Conservation (phyloP, 2,329 filamentous ascomycete species). For the Ceratocystis variospora region DNA sequence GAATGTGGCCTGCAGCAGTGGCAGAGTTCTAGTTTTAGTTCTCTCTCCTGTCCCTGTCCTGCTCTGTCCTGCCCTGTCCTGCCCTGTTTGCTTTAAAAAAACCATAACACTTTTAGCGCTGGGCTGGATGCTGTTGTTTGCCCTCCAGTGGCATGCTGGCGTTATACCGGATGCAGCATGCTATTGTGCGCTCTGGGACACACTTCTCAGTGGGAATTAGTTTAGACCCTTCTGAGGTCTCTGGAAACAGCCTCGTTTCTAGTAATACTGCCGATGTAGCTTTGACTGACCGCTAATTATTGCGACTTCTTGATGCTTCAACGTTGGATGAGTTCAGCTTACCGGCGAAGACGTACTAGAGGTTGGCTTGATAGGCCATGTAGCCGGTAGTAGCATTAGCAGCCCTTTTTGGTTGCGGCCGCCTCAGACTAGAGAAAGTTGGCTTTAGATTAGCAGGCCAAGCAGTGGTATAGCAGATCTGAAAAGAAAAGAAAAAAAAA, state of each 20-base stretch:
- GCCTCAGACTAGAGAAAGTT: no score
- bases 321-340: no score
- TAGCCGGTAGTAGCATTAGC: no score
- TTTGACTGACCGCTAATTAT: no score
- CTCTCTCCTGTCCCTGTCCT: not conserved
- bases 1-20: not conserved
- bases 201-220: not conserved
- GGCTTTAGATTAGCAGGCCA: no score
- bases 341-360: no score
- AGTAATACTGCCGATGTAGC: not conserved
- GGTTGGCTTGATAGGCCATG: no score
- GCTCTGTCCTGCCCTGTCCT: not conserved
- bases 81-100: not conserved
- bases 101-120: not conserved
- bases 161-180: not conserved
- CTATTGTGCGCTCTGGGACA: not conserved
- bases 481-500: no score
- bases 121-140: not conserved
- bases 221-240: not conserved
- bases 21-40: not conserved
- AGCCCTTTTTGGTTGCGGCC: no score
- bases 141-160: not conserved
- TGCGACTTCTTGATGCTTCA: no score
- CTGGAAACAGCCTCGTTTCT: not conserved
- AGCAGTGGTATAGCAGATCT: not conserved